phyloP scores from a whole-genome alignment of 192 early-diverging fungal genomes.

The Neocallimastix lanati region DNA sequence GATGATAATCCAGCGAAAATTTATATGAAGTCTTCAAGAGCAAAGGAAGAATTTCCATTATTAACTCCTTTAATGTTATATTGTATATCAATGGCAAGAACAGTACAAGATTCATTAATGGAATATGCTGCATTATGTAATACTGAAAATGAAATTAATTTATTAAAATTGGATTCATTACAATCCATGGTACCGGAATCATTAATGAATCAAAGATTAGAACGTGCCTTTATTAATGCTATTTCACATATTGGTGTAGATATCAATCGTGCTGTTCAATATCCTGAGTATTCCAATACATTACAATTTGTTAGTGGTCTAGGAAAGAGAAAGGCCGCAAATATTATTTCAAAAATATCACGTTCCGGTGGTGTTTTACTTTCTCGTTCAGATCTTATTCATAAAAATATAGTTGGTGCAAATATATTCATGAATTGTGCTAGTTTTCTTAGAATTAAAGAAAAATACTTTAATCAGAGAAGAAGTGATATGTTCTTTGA shows the following conservation, averaged over 20 bases:
- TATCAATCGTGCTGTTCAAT: constrained; percentile 56
- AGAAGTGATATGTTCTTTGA: constrained; percentile 29
- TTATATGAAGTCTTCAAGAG: constrained; percentile 59
- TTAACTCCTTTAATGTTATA: constrained; percentile 57
- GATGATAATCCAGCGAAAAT: constrained; percentile 78
- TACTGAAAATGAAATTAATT: constrained; percentile 16
- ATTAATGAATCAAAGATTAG: constrained; percentile 39
- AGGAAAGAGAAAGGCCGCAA: constrained; percentile 79
- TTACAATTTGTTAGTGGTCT: constrained; percentile 83
- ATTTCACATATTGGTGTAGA: constrained; percentile 70
- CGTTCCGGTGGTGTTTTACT: constrained; percentile 23
- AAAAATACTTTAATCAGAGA: constrained; percentile 15
- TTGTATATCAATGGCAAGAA: constrained; percentile 63
- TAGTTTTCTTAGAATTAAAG: constrained; percentile 71
- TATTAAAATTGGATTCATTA: constrained; percentile 47
- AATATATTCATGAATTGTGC: constrained; percentile 84
- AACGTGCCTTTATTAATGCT: constrained; percentile 75
- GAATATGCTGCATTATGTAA: constrained; percentile 65
- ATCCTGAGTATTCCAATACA: constrained; percentile 43
- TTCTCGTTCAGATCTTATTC: constrained; percentile 48
- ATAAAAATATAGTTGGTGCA: constrained; percentile 38
- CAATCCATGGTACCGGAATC: constrained; percentile 58
- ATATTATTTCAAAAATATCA: constrained; percentile 40
- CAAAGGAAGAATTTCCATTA: constrained; percentile 48
- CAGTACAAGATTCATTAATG: constrained; percentile 61